Conservation (phyloP, 169 alveolate species). For the Plasmodium fragile region DNA sequence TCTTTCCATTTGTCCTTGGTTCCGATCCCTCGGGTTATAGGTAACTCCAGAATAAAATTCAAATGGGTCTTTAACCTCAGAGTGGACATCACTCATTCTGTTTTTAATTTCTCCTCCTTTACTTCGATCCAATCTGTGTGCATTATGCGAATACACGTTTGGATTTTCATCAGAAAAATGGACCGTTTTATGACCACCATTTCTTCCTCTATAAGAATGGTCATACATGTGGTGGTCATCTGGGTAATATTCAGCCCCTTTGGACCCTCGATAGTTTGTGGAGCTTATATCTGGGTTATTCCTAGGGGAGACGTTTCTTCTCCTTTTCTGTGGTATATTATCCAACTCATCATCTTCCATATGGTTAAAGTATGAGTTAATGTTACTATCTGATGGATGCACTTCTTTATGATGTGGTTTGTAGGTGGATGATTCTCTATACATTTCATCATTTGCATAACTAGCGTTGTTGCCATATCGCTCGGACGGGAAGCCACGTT, state of each 20-base stretch:
- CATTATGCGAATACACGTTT: constrained; percentile 7
- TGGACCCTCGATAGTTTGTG: not conserved
- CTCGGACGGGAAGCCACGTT: not conserved
- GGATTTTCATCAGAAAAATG: constrained; percentile 9
- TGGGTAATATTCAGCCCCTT: constrained; percentile 1
- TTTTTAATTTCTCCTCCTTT: not conserved
- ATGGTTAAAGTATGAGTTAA: not conserved
- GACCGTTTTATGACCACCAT: constrained; percentile 10
- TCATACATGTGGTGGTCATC: not conserved
- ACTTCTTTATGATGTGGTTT: not conserved
- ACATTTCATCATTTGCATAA: not conserved
- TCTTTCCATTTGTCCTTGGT: constrained; percentile 1
- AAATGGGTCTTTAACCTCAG: constrained; percentile 36
- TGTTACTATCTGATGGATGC: not conserved
- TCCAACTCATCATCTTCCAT: not conserved
- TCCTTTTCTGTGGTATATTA: constrained; percentile 7
- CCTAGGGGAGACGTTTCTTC: constrained; percentile 11
- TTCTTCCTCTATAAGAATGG: not conserved
- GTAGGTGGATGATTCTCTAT: not conserved
- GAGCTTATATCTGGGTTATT: not conserved
- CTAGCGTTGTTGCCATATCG: not conserved
- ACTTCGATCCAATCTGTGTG: not conserved
- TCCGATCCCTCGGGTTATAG: not conserved
- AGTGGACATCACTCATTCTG: not conserved
- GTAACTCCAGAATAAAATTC: constrained; percentile 8